Percentiles rank a stretch among this genome's conserved stretches.
Evolutionary conservation across 2,329 filamentous ascomycete species (phyloP).

Genomic region (Alternaria ventricosa): DNA sequence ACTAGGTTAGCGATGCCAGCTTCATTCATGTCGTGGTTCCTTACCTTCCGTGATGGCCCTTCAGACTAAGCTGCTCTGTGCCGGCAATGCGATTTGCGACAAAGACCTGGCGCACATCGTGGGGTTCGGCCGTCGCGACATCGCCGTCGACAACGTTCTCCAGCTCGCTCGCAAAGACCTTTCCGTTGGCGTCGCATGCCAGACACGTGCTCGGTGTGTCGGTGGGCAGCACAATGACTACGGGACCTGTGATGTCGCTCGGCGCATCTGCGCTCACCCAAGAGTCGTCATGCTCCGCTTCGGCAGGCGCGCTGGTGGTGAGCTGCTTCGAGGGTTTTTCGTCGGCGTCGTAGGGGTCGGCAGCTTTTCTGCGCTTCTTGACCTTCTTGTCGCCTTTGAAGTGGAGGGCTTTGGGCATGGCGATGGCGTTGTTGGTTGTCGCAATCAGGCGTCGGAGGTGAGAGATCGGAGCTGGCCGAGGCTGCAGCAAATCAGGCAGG

Average conservation of each 20-base stretch:
- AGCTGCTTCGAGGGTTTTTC: conserved; percentile 42
- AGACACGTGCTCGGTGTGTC: conserved; percentile 71
- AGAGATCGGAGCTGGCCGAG: conserved; percentile 30
- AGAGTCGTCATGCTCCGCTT: conserved; percentile 74
- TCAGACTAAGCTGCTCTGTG: conserved; percentile 82
- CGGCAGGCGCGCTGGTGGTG: conserved; percentile 44
- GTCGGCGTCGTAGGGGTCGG: conserved; percentile 57
- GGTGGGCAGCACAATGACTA: conserved; percentile 82
- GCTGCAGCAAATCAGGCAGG: conserved; percentile 39
- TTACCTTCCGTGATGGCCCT: conserved; percentile 85
- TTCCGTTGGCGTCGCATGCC: conserved; percentile 84
- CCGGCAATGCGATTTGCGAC: conserved; percentile 84
- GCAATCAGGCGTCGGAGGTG: conserved; percentile 17
- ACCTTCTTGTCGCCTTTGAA: conserved; percentile 98
- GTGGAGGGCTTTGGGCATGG: conserved; percentile 84
- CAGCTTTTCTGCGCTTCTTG: conserved; percentile 85
- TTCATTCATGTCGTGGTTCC: background rate
- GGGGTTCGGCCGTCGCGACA: conserved; percentile 85
- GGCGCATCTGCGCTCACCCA: conserved; percentile 86
- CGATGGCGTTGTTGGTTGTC: conserved; percentile 12
- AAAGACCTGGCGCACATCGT: conserved; percentile 96
- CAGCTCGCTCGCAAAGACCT: conserved; percentile 79
- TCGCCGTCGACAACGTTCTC: conserved; percentile 90
- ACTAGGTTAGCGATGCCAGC: background rate
- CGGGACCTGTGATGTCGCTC: conserved; percentile 78